Percentiles rank a stretch among this genome's conserved stretches.
Conservation (phyloP, 192 early-diverging fungal genomes). For the Phlyctochytrium arcticum region DNA sequence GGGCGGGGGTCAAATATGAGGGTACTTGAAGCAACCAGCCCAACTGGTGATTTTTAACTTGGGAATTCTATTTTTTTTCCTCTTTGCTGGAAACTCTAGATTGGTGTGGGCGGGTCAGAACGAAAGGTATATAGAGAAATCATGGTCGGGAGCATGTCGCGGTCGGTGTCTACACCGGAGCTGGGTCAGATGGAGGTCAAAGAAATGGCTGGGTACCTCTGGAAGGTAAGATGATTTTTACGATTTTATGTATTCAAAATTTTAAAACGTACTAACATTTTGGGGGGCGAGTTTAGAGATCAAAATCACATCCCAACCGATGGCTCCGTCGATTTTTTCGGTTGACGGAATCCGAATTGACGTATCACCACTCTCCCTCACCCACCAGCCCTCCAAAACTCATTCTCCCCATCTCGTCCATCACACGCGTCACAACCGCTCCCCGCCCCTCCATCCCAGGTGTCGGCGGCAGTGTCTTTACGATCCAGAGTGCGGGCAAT, state of each 20-base stretch:
- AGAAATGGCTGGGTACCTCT: background rate
- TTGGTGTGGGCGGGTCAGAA: too few relatives aligned
- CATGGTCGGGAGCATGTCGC: background rate
- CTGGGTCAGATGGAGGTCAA: background rate
- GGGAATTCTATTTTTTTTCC: too few relatives aligned
- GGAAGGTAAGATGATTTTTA: background rate
- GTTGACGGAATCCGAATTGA: background rate
- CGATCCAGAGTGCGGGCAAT: background rate
- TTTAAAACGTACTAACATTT: background rate
- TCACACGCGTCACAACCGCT: conserved; percentile 5
- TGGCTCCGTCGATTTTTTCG: conserved; percentile 19
- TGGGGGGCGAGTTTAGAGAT: conserved; percentile 1
- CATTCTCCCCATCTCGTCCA: background rate
- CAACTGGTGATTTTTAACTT: too few relatives aligned
- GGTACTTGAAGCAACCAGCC: too few relatives aligned
- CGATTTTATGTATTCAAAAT: background rate
- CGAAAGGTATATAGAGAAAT: too few relatives aligned
- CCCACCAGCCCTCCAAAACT: background rate
- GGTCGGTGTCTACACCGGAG: background rate
- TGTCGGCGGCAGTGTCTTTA: conserved; percentile 9
- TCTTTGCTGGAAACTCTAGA: too few relatives aligned
- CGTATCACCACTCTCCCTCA: conserved; percentile 9
- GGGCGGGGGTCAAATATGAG: too few relatives aligned
- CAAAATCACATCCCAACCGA: background rate
- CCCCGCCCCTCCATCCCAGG: background rate